phyloP scores from a whole-genome alignment of 1,284 basidiomycete genomes.

The Stygiomarasmius scandens region DNA sequence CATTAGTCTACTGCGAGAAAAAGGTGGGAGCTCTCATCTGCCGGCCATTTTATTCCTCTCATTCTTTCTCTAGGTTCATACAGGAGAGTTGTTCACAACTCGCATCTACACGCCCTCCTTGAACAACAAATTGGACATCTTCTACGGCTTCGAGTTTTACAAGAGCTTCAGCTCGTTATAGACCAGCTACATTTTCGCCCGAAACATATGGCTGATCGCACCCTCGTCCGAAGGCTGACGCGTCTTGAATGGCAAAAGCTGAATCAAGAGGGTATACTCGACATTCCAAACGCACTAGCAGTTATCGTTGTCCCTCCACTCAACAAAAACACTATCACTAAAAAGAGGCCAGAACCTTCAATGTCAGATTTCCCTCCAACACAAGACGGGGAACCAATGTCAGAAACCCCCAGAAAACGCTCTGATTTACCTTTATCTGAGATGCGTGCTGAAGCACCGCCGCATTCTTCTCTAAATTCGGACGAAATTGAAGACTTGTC shows the following conservation, averaged over 20 bases:
- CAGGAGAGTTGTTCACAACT: constrained; percentile 31
- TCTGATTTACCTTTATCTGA: not conserved
- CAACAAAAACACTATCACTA: constrained; percentile 55
- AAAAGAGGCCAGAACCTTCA: constrained; percentile 43
- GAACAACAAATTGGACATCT: constrained; percentile 60
- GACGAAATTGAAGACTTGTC: constrained; percentile 39
- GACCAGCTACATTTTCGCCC: constrained; percentile 39
- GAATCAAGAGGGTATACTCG: constrained; percentile 48
- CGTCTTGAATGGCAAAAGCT: constrained; percentile 58
- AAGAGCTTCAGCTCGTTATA: constrained; percentile 66
- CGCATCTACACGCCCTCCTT: constrained; percentile 43
- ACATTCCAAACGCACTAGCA: constrained; percentile 57
- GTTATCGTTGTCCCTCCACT: constrained; percentile 71
- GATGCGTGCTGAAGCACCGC: constrained; percentile 21
- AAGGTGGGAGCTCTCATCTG: no score
- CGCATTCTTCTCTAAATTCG: constrained; percentile 43
- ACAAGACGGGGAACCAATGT: constrained; percentile 15
- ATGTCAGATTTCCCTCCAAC: constrained; percentile 44
- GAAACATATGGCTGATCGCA: constrained; percentile 25
- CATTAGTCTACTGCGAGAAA: constrained; percentile 36
- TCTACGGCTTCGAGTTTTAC: constrained; percentile 69
- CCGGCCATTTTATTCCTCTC: no score
- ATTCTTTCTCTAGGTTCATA: constrained; percentile 33
- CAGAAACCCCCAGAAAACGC: constrained; percentile 19
- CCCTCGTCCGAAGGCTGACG: constrained; percentile 62